Conservation (phyloP, 2,329 filamentous ascomycete genomes). For the Sporothrix pallida region DNA sequence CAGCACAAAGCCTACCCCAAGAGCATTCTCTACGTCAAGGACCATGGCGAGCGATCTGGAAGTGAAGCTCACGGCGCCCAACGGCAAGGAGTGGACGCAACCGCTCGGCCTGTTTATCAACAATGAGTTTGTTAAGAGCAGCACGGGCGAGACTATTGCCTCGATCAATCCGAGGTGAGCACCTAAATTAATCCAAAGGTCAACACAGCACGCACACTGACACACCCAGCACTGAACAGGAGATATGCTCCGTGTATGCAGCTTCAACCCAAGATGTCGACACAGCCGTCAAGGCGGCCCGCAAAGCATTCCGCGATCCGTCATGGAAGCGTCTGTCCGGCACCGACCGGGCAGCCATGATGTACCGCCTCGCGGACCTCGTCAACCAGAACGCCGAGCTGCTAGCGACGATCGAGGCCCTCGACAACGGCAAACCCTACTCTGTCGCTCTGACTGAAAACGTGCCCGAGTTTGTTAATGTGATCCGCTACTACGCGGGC, state of each 20-base stretch:
- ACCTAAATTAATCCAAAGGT: not conserved
- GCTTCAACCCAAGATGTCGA: constrained; percentile 72
- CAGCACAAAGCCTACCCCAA: not conserved
- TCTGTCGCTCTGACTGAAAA: constrained; percentile 68
- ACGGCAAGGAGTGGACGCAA: constrained; percentile 73
- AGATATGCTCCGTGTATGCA: constrained; percentile 74
- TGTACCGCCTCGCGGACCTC: constrained; percentile 73
- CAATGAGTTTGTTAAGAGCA: constrained; percentile 76
- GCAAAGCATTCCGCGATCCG: constrained; percentile 68
- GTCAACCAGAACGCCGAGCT: constrained; percentile 66
- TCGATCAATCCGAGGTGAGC: constrained; percentile 72
- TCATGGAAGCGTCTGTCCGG: constrained; percentile 72
- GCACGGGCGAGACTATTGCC: constrained; percentile 66
- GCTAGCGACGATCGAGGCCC: constrained; percentile 66
- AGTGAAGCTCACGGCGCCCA: constrained; percentile 73
- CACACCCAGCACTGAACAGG: constrained; percentile 58
- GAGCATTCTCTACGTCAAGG: constrained; percentile 6
- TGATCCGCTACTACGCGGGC: constrained; percentile 77
- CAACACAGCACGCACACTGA: not conserved
- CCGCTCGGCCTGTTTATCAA: constrained; percentile 83
- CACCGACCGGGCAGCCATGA: constrained; percentile 69
- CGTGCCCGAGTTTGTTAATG: constrained; percentile 54
- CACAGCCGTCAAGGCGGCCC: constrained; percentile 70
- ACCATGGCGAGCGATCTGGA: constrained; percentile 39
- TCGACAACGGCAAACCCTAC: constrained; percentile 83